Evolutionary conservation across 768 basidiomycete genomes (phyloP).

Genomic region (Auricularia cornea): DNA sequence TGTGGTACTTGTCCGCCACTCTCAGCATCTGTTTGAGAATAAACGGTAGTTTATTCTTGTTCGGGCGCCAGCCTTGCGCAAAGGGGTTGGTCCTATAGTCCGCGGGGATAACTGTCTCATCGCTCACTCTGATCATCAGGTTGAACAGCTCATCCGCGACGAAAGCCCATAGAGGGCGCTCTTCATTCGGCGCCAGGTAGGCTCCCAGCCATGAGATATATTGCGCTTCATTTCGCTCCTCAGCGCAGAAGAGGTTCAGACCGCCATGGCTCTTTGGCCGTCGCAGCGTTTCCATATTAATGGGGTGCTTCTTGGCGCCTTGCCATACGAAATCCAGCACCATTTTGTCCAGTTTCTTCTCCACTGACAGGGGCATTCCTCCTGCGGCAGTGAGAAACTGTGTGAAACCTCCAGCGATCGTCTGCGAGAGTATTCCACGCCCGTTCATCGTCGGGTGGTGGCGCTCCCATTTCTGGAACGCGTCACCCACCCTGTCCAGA

Average conservation of each 20-base stretch:
- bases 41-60: background rate
- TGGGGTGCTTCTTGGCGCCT: background rate
- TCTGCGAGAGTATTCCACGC: constrained; percentile 15
- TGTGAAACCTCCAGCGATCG: constrained; percentile 23
- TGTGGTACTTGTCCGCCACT: background rate
- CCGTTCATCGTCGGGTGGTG: constrained; percentile 25
- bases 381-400: constrained; percentile 29
- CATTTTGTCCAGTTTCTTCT: constrained; percentile 13
- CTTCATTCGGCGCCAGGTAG: constrained; percentile 12
- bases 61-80: background rate
- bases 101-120: background rate
- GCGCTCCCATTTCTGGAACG: constrained; percentile 18
- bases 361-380: constrained; percentile 26
- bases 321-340: constrained; percentile 24
- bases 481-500: constrained; percentile 19
- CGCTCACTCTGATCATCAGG: background rate
- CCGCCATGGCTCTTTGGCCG: constrained; percentile 4
- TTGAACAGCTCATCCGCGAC: constrained; percentile 16
- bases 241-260: background rate
- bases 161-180: constrained; percentile 21
- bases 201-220: constrained; percentile 8
- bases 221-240: background rate
- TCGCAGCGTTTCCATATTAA: constrained; percentile 3
- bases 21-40: background rate
- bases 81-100: background rate